Evolutionary conservation across 2,329 filamentous ascomycete species (phyloP), one percentile per base, ranked within the genome.

Genomic region (Knufia fluminis): DNA sequence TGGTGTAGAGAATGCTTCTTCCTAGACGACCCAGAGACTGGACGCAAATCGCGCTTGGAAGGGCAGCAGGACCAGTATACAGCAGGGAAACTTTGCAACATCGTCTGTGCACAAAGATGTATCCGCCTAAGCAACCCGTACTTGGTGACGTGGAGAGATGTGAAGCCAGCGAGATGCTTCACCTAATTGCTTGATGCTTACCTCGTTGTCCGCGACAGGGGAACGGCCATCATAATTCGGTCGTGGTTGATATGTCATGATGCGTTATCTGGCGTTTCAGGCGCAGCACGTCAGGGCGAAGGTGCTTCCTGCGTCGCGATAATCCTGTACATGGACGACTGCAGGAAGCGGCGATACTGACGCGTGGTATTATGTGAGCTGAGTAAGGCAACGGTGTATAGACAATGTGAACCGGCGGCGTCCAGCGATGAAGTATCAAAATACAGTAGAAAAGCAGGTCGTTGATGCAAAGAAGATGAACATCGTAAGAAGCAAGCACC

Each of bases 191-290:
- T n/a, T 23, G 19, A 22, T 14, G 38, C 46, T 12, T 48, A 48
- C 46, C 46, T 48, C 35, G 14, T 40, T 10, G 20, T 47, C 9
- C 6, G n/a, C 10, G 22, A 28, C 8, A 9, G 45, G 42, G 9
- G 42, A 45, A 26, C 42, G 42, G 33, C 19, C 33, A 19, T 45
- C 33, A 31, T 47, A 39, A 22, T 47, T 38, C 12, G 19, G 45
- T 8, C 14, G 31, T 3, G 16, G 19, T 39, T 38, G 31, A 19
- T 47, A 47, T 40, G 43, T 26, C 43, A 46, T 46, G 31, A 32
- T 28, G 43, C 26, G 43, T 6, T 33, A n/a, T n/a, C 19, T 43
- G 20, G 40, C 40, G n/a, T 16, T 9, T 26, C 7, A 19, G 22
- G 28, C 33, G 33, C 33, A 6, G 4, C 33, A 20, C 24, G 8